Conservation (phyloP, 2,329 filamentous ascomycete genomes). For the Neofusicoccum ribis region DNA sequence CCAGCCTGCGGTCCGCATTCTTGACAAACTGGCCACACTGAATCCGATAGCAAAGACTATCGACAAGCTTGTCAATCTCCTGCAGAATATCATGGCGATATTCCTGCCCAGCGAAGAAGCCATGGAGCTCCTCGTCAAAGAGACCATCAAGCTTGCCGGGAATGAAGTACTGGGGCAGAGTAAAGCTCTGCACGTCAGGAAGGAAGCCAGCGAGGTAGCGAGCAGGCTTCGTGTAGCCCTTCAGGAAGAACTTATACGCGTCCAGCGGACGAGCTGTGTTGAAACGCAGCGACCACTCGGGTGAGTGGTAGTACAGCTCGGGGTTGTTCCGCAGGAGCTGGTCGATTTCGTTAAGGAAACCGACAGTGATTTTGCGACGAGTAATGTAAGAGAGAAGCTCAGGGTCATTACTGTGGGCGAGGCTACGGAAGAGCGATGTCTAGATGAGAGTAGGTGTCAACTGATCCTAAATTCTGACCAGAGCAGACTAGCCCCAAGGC, state of each 20-base stretch:
- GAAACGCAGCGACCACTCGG: constrained; percentile 23
- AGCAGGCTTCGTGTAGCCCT: constrained; percentile 31
- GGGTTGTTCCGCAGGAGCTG: constrained; percentile 26
- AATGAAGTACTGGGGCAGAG: constrained; percentile 20
- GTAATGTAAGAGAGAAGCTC: constrained; percentile 26
- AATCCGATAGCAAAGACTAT: constrained; percentile 20
- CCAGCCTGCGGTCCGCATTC: constrained; percentile 23
- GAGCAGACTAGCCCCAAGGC: not conserved
- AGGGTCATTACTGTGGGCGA: constrained; percentile 23
- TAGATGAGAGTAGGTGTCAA: not conserved
- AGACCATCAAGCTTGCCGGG: constrained; percentile 21
- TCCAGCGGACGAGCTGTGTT: constrained; percentile 25
- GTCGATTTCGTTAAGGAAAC: constrained; percentile 31
- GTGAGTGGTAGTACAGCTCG: constrained; percentile 23
- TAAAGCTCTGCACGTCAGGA: constrained; percentile 22
- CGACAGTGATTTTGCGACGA: constrained; percentile 23
- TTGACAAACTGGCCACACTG: constrained; percentile 20
- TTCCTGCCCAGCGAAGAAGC: constrained; percentile 29
- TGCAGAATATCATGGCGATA: constrained; percentile 29
- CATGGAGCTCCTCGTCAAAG: constrained; percentile 27
- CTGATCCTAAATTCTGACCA: not conserved
- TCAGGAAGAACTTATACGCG: constrained; percentile 30
- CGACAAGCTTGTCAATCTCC: constrained; percentile 27
- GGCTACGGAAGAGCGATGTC: constrained; percentile 19
- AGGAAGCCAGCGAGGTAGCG: constrained; percentile 27